These are phyloP conservation scores for Rhizopogon vulgaris DNA, from an alignment of 768 basidiomycete species.

Conservation along the genomic window DNA sequence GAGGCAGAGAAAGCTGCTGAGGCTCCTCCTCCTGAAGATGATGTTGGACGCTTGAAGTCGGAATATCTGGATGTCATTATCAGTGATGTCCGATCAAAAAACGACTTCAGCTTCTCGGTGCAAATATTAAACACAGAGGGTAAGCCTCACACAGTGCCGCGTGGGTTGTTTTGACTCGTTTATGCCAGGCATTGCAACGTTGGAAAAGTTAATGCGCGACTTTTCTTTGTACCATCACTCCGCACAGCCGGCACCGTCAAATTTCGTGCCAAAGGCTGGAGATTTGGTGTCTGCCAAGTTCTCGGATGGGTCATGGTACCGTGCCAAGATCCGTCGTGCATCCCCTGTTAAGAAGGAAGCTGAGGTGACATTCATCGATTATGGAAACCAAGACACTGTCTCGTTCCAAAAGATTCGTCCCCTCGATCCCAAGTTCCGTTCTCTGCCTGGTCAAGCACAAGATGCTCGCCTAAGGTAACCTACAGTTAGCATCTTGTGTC, in stretches of 20 bases:
- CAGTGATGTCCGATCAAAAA: constrained; percentile 72
- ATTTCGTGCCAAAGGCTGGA: constrained; percentile 75
- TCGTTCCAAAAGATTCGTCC: constrained; percentile 82
- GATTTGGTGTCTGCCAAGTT: constrained; percentile 95
- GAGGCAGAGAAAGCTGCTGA: constrained; percentile 55
- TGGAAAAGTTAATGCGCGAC: constrained; percentile 93
- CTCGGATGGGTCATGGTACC: constrained; percentile 92
- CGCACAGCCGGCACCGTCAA: constrained; percentile 46
- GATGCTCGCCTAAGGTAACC: constrained; percentile 82
- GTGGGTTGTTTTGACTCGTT: constrained; percentile 1
- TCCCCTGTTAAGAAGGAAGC: constrained; percentile 90
- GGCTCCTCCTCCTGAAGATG: constrained; percentile 36
- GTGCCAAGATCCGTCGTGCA: constrained; percentile 83
- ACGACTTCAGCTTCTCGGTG: constrained; percentile 83
- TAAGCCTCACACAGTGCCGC: constrained; percentile 22
- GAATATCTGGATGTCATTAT: constrained; percentile 93
- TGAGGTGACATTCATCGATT: constrained; percentile 91
- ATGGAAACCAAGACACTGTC: constrained; percentile 90
- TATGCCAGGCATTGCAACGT: constrained; percentile 71
- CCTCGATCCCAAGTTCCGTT: constrained; percentile 84
- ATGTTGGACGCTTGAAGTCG: constrained; percentile 54
- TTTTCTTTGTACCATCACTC: constrained; percentile 83
- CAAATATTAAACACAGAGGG: constrained; percentile 92
- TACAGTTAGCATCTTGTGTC: background rate
- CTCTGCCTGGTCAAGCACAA: constrained; percentile 87